Evolutionary conservation across 1,284 basidiomycete genomes (phyloP), one percentile per base, ranked within the genome.

Genomic region (Ceratobasidium sp.): DNA sequence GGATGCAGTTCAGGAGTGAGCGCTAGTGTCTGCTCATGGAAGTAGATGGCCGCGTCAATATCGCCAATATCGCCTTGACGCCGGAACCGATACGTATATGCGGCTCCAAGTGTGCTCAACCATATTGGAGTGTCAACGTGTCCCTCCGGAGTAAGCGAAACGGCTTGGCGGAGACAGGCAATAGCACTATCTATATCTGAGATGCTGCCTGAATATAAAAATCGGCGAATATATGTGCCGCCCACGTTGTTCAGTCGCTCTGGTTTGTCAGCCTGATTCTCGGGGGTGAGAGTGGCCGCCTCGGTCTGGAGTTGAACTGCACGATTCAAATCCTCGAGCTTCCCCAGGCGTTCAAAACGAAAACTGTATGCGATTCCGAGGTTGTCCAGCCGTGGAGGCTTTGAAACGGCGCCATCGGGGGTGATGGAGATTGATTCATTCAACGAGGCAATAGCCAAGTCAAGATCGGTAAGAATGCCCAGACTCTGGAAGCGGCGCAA

Each of bases 121-220:
- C n/a, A 27, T 24, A 27, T 5, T 2, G 39, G 39, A n/a, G 16
- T 24, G 24, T 62, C 37, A 13, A 19, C 8, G 22, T 62, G 34
- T 24, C 59, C 59, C 13, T 43, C 39, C 13, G 59, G 59, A 46
- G 39, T 43, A n/a, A 62, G 59, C 24, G 37, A 39, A 37, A 39
- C 19, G 3, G 54, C 54, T 34, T 34, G 27, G 27, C 6, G 27
- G 11, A 56, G 54, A 27, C 27, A 31, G 14, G n/a, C 27, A 9
- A 56, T 56, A 14, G 54, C 54, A 31, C 54, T 19, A 31, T 56
- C 54, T 24, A 31, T 14, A 19, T 56, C 54, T 34, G 27, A 11
- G 22, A 53, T 22, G 2, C 24, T 29, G n/a, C 51, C 51, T 11
- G 27, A 22, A 53, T 22, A 24, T 24, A 16, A 7, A 53, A 22